Evolutionary conservation across 306 rosid genomes (phyloP).

Genomic region (Bauhinia variegata): DNA sequence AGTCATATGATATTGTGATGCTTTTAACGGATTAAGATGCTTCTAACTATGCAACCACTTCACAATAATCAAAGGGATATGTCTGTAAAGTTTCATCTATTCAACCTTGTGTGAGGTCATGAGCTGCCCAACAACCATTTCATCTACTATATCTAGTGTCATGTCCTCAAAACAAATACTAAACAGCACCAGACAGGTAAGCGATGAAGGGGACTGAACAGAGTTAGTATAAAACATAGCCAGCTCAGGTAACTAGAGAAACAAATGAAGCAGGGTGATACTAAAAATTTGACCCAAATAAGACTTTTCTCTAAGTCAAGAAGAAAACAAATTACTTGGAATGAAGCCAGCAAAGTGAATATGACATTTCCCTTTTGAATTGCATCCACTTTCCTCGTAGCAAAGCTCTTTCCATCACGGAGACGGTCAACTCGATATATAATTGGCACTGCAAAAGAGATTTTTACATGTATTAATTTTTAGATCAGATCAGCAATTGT

Average conservation of each 20-base stretch:
- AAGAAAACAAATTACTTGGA: conserved; percentile 63
- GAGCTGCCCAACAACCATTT: conserved; percentile 9
- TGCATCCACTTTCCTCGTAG: conserved; percentile 92
- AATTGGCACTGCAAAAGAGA: conserved; percentile 76
- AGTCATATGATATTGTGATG: conserved; percentile 23
- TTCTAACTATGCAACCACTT: conserved; percentile 5
- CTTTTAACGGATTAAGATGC: conserved; percentile 15
- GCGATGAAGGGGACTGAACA: conserved; percentile 1
- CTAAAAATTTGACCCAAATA: neutral
- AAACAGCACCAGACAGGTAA: conserved; percentile 5
- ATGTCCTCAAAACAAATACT: neutral
- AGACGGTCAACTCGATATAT: conserved; percentile 73
- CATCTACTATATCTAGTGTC: too few relatives aligned
- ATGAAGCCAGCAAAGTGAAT: conserved; percentile 86
- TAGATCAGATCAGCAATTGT: conserved; percentile 12
- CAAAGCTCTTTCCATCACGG: conserved; percentile 95
- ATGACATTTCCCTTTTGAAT: conserved; percentile 81
- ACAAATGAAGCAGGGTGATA: neutral
- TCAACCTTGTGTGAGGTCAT: conserved; percentile 9
- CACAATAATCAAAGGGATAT: neutral
- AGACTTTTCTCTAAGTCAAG: conserved; percentile 20
- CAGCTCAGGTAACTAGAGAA: conserved; percentile 12
- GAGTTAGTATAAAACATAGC: conserved; percentile 1
- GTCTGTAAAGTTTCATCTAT: neutral
- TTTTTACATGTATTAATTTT: conserved; percentile 7